phyloP scores from a whole-genome alignment of 2,329 filamentous ascomycete species.

The Metarhizium guizhouense region DNA sequence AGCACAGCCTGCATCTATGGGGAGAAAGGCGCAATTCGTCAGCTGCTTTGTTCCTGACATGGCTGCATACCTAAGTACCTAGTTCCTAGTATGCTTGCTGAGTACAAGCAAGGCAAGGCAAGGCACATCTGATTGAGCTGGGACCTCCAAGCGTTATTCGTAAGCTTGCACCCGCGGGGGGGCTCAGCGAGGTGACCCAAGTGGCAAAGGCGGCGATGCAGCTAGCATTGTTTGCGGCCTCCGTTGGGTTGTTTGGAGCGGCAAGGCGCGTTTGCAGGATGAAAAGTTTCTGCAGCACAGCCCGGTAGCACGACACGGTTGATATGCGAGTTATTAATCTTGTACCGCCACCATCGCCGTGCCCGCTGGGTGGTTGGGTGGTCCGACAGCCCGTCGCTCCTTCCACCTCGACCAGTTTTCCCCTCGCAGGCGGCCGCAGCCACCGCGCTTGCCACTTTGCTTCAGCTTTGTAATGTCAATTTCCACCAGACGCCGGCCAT shows the following conservation, averaged over 20 bases:
- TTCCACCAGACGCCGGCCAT: too few relatives aligned
- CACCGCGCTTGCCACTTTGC: background rate
- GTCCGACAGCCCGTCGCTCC: background rate
- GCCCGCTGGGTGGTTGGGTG: too few relatives aligned
- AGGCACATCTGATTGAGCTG: too few relatives aligned
- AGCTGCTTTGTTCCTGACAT: background rate
- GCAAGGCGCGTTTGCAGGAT: background rate
- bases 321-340: too few relatives aligned
- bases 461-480: too few relatives aligned
- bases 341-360: too few relatives aligned
- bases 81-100: too few relatives aligned
- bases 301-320: background rate
- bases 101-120: too few relatives aligned
- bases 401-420: background rate
- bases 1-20: background rate
- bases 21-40: background rate
- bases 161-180: too few relatives aligned
- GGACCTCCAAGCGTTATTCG: background rate
- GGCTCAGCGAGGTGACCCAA: background rate
- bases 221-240: background rate
- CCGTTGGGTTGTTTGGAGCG: background rate
- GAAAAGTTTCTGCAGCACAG: background rate
- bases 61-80: too few relatives aligned
- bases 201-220: background rate
- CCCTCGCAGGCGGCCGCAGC: background rate